Percentiles rank a stretch among this genome's conserved stretches.
Evolutionary conservation across 1,284 basidiomycete species (phyloP).

Genomic region (Polyporus tsugae): DNA sequence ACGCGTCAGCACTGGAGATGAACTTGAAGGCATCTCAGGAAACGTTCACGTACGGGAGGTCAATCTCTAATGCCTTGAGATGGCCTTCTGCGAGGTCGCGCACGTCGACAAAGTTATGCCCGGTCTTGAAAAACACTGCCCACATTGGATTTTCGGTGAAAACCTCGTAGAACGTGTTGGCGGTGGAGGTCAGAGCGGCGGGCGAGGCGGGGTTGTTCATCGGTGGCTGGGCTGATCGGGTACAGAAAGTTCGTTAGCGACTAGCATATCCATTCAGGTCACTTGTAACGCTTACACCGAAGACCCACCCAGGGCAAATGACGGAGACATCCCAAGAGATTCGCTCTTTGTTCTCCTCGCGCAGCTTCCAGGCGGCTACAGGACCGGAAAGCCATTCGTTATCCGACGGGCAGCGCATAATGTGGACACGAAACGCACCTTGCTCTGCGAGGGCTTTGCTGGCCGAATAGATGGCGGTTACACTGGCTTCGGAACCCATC

Average conservation of each 20-base stretch:
- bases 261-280: not conserved
- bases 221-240: conserved; percentile 20
- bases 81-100: conserved; percentile 63
- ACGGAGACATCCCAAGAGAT: conserved; percentile 34
- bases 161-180: conserved; percentile 15
- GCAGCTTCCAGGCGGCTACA: conserved; percentile 37
- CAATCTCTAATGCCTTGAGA: conserved; percentile 54
- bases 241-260: not conserved
- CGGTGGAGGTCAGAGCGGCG: conserved; percentile 14
- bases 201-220: conserved; percentile 31
- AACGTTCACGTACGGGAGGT: conserved; percentile 37
- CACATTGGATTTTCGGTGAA: conserved; percentile 12
- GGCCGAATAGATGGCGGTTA: conserved; percentile 56
- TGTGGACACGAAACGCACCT: conserved; percentile 2
- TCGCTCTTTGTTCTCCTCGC: conserved; percentile 30
- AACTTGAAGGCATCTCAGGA: too few relatives aligned
- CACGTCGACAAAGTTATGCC: conserved; percentile 59
- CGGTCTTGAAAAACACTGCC: conserved; percentile 43
- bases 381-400: not conserved
- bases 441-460: conserved; percentile 76
- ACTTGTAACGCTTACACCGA: conserved; percentile 10
- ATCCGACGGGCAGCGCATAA: not conserved
- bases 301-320: conserved; percentile 30
- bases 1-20: not conserved
- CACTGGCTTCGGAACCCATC: conserved; percentile 55